Evolutionary conservation across 192 early-diverging fungal species (phyloP), one percentile per base, ranked within the genome.

Genomic region (Backusella sp.): DNA sequence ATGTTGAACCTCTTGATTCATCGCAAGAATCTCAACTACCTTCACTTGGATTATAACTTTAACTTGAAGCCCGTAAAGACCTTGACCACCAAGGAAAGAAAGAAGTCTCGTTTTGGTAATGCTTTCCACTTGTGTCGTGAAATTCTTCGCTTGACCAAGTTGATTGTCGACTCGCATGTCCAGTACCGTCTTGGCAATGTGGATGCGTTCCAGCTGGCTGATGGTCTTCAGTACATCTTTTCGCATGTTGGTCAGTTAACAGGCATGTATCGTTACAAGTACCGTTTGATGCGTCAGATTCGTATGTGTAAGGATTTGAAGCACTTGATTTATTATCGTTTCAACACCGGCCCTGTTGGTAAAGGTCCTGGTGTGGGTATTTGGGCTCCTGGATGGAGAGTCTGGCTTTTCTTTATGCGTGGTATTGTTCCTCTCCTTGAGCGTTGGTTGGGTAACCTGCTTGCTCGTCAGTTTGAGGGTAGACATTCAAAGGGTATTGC

Each of bases 221-320:
- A 99, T 84, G 98, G 98, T 62, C 86, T 99, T 74, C 98, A 99
- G 84, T 99, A 99, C 74, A 95, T 95, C 68, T 98, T 99, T 88
- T 92, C 98, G 3, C 98, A 99, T 80, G 96, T 99, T 17, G 98
- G 98, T 36, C 98, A 99, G 84, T 84, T 99, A 68, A 98, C 98
- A 17, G 98, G 98, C 73, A 99, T 99, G 96, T 99, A 99, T 86
- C 91, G 97, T 73, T 98, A 99, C 89, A 99, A 99, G 87, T 99
- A 99, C 84, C 88, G 93, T 44, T 81, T 99, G 49, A 98, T 99
- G 97, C 76, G 95, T 74, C 98, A 99, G 82, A 96, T 99, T 75
- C 94, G 97, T 70, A 95, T 96, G 81, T 89, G 80, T 77, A 88
- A 84, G 75, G 80, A 83, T 80, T n/a, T 83, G 32, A 83, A 83